A percentile compares a stretch with the other conserved stretches of the same genome.
phyloP scores from a whole-genome alignment of 78 protist genomes.

The Dictyostelium discoideum region DNA sequence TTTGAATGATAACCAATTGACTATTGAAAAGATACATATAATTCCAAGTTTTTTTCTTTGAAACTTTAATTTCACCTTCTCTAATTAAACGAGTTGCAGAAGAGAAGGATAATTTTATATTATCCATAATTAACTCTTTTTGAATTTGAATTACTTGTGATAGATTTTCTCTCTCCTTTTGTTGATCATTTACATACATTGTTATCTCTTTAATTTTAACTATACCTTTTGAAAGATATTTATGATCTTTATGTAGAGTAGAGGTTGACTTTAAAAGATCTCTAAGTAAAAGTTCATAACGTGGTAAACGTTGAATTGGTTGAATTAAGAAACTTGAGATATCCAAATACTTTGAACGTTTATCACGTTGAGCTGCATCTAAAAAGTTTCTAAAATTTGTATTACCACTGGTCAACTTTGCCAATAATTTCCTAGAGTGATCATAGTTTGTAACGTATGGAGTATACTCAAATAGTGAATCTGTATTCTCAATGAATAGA shows the following conservation, averaged over 20 bases:
- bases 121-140: not conserved
- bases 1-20: constrained; percentile 29
- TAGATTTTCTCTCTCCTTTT: constrained; percentile 37
- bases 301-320: constrained; percentile 45
- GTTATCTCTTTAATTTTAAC: constrained; percentile 25
- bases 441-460: constrained; percentile 39
- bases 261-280: not conserved
- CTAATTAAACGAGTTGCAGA: constrained; percentile 22
- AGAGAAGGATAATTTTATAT: not conserved
- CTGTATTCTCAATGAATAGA: constrained; percentile 20
- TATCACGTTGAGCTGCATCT: constrained; percentile 50
- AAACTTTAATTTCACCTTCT: constrained; percentile 15
- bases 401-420: not conserved
- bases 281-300: constrained; percentile 19
- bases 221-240: constrained; percentile 1
- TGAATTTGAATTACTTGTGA: constrained; percentile 34
- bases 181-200: constrained; percentile 46
- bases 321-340: constrained; percentile 36
- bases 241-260: not conserved
- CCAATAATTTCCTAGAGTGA: constrained; percentile 15
- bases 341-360: constrained; percentile 35
- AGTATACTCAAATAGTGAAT: constrained; percentile 24
- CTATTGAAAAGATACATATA: constrained; percentile 27
- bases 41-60: constrained; percentile 36
- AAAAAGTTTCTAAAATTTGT: constrained; percentile 19